A percentile compares a stretch with the other conserved stretches of the same genome.
Evolutionary conservation across 2,329 filamentous ascomycete species (phyloP).

Genomic region (Raffaelea deltoideospora): DNA sequence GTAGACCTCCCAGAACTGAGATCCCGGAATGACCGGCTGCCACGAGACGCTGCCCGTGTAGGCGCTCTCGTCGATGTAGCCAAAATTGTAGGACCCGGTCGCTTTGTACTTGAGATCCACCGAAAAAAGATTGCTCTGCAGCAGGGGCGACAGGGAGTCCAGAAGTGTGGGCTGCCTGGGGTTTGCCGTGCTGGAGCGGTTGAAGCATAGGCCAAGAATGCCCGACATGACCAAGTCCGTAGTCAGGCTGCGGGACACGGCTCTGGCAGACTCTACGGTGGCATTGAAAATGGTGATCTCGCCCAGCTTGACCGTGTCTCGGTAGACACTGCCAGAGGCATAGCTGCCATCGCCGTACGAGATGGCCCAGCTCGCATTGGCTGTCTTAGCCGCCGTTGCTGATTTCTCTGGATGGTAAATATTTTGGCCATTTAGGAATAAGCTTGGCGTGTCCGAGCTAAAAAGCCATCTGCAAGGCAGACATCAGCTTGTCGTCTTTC

Average conservation of each 20-base stretch:
- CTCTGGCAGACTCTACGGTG: slow-evolving; percentile 32
- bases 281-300: slow-evolving; percentile 26
- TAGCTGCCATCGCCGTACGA: slow-evolving; percentile 29
- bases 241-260: slow-evolving; percentile 21
- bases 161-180: slow-evolving; percentile 29
- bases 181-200: slow-evolving; percentile 25
- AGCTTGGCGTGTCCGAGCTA: slow-evolving; percentile 29
- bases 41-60: slow-evolving; percentile 28
- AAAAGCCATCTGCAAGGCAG: slow-evolving; percentile 33
- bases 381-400: slow-evolving; percentile 23
- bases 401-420: slow-evolving; percentile 31
- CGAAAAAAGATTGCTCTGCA: slow-evolving; percentile 29
- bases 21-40: slow-evolving; percentile 30
- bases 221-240: slow-evolving; percentile 32
- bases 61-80: slow-evolving; percentile 25
- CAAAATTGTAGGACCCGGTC: slow-evolving; percentile 35
- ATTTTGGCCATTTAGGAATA: slow-evolving; percentile 27
- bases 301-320: slow-evolving; percentile 32
- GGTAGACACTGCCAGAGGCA: slow-evolving; percentile 32
- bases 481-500: slow-evolving; percentile 2
- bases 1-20: slow-evolving; percentile 28
- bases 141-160: slow-evolving; percentile 24
- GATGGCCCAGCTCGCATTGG: slow-evolving; percentile 31
- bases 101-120: slow-evolving; percentile 32
- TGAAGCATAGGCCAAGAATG: slow-evolving; percentile 36